Percentiles rank a stretch among this genome's conserved stretches.
Evolutionary conservation across 306 rosid species (phyloP).

Genomic region (Cucurbita moschata): DNA sequence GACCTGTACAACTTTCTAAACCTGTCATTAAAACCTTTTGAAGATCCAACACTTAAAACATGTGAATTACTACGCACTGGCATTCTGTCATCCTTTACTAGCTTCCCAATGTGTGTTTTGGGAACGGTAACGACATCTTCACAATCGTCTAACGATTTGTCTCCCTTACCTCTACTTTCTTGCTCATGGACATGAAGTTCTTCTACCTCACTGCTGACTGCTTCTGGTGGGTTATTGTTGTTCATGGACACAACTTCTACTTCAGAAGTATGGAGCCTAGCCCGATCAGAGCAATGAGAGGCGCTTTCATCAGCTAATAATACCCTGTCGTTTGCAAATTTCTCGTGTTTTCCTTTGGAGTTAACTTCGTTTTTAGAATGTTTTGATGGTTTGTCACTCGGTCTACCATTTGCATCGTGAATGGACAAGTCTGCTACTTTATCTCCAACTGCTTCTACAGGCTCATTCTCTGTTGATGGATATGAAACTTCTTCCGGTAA

Average conservation of each 20-base stretch:
- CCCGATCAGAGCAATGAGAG: neutral
- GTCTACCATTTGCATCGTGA: neutral
- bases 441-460: conserved; percentile 17
- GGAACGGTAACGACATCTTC: neutral
- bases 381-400: neutral
- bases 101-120: conserved; percentile 9
- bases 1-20: conserved; percentile 48
- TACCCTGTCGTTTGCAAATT: neutral
- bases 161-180: conserved; percentile 13
- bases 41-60: conserved; percentile 28
- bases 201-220: conserved; percentile 11
- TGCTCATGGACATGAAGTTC: conserved; percentile 9
- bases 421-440: conserved; percentile 3
- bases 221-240: conserved; percentile 13
- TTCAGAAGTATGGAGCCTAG: conserved; percentile 1
- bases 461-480: conserved; percentile 12
- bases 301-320: neutral
- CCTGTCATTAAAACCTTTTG: conserved; percentile 30
- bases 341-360: neutral
- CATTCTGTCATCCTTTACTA: conserved; percentile 17
- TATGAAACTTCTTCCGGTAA: conserved; percentile 11
- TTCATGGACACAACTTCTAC: neutral
- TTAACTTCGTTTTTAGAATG: neutral
- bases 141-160: conserved; percentile 11
- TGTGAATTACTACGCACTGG: conserved; percentile 14